Evolutionary conservation across 2,329 filamentous ascomycete genomes (phyloP).

Genomic region (Sporothrix sp.): DNA sequence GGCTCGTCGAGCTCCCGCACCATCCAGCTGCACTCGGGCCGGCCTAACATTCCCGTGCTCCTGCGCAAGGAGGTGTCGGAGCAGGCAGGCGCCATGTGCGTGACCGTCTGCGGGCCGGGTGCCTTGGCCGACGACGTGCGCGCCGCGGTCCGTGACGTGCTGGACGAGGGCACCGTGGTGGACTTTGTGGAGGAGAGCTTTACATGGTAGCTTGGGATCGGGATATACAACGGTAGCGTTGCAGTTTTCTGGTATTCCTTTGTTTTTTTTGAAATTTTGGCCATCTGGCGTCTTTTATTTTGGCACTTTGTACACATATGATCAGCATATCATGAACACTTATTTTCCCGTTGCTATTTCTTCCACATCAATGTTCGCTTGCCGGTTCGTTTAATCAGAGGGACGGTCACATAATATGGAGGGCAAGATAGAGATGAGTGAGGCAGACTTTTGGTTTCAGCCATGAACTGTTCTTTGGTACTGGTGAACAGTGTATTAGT

Average conservation of each 20-base stretch:
- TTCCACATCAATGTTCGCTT: no score
- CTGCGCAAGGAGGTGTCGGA: slow-evolving; percentile 71
- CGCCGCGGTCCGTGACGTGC: slow-evolving; percentile 52
- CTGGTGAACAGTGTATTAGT: not conserved
- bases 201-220: slow-evolving; percentile 41
- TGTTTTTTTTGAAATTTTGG: not conserved
- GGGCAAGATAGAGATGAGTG: not conserved
- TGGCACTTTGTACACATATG: not conserved
- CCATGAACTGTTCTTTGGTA: not conserved
- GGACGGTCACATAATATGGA: no score
- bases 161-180: slow-evolving; percentile 51
- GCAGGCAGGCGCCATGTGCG: slow-evolving; percentile 79
- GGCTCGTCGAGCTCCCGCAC: slow-evolving; percentile 58
- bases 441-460: not conserved
- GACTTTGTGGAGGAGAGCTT: slow-evolving; percentile 75
- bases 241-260: not conserved
- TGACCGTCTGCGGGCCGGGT: slow-evolving; percentile 71
- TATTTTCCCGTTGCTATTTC: not conserved
- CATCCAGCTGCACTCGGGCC: slow-evolving; percentile 85
- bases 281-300: not conserved
- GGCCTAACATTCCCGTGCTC: slow-evolving; percentile 73
- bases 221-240: not conserved
- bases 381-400: no score
- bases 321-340: slow-evolving; percentile 1
- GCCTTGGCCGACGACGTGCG: slow-evolving; percentile 67